phyloP scores from a whole-genome alignment of 345 rosid genomes.

The Durio zibethinus region DNA sequence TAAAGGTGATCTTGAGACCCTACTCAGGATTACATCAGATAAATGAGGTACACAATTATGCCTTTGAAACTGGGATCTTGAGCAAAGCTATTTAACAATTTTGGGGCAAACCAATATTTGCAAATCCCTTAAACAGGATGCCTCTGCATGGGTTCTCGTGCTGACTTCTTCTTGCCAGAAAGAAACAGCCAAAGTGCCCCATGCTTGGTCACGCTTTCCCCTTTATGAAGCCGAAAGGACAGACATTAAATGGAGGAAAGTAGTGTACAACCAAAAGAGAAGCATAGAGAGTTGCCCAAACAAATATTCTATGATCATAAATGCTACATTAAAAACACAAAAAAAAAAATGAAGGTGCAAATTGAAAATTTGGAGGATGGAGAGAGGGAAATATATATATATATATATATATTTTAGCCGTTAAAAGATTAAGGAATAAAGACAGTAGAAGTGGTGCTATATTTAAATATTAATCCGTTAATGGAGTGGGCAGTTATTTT shows the following conservation, averaged over 20 bases:
- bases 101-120: background rate
- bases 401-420: no score
- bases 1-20: background rate
- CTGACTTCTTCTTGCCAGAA: background rate
- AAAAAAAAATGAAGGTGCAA: background rate
- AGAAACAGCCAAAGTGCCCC: background rate
- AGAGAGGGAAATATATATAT: constrained; percentile 19
- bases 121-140: background rate
- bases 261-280: background rate
- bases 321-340: background rate
- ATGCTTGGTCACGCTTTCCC: constrained; percentile 10
- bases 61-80: background rate
- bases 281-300: background rate
- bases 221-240: background rate
- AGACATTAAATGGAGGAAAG: background rate
- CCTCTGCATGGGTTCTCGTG: background rate
- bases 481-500: constrained; percentile 10
- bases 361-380: constrained; percentile 19
- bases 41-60: background rate
- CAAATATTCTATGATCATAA: background rate
- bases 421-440: constrained; percentile 13
- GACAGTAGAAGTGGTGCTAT: constrained; percentile 12
- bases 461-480: background rate
- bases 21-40: constrained; percentile 1
- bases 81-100: background rate